Base-by-base conservation (phyloP, 2,329 filamentous ascomycete genomes). In the Fusarium proliferatum region DNA sequence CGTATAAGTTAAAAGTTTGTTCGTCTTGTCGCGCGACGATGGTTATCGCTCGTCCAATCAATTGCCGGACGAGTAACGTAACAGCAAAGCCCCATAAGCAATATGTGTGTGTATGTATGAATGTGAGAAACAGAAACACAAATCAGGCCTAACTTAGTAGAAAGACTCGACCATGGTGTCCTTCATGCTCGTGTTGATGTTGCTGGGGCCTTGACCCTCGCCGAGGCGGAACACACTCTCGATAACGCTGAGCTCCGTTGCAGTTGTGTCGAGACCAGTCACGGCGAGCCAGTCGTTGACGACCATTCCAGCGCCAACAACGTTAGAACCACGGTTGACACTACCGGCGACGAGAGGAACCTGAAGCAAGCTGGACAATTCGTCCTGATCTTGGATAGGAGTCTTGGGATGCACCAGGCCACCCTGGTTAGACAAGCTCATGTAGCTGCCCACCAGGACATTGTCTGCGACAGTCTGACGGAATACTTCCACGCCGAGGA, bases 161-260 rank as follows among this genome's bases (percentile, higher is more conserved):
- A 98, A 99, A 79, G 94, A 97, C 88, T 99, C 96, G 71, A 99
- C 96, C 90, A 99, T 97, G 75, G 95, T 96, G 83, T 98, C 96
- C 90, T 98, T 98, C 87, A 98, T 92, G 77, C 86, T 91, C 59
- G 91, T 93, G 82, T 94, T 94, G 85, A 96, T 94, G 78, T 90
- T 91, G 79, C 90, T 90, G 57, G 94, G 92, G 11, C 90, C 94
- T 76, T 91, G 88, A 61, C 94, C 95, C 87, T 98, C 96, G 73
- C 95, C 95, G 52, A 99, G 87, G 79, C 95, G 91, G 88, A 99
- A 99, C 74, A 99, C 95, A 79, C 92, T 95, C 88, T 99, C 96
- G 64, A 99, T 90, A 67, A 99, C 96, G 80, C 94, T 97, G 79
- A 99, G 87, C 86, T 99, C 96, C 3, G 96, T 98, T n/a, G 96